Base-by-base conservation (phyloP, 2,329 filamentous ascomycete genomes). In the Fusarium staphyleae region DNA sequence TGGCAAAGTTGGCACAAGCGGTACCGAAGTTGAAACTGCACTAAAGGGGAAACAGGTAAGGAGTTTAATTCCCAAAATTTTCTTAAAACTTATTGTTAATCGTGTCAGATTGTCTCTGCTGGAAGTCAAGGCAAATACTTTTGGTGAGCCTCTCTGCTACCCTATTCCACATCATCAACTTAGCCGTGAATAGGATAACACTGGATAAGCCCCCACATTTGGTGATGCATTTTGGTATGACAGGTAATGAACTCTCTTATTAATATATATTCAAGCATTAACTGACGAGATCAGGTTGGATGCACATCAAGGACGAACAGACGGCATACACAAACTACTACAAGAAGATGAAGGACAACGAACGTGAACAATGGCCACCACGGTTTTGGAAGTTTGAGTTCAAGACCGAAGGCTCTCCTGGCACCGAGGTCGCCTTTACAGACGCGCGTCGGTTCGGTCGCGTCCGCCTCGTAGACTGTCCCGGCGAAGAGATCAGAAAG, bases 51-150 rank as follows among this genome's bases (percentile, higher is more conserved):
- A 89, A 68, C 91, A 86, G 68, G 78, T 79, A 51, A 36, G 54
- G 3, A 6, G 3, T 18, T 26, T 10, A 8, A 7, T 6, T 12
- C 4, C 11, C 9, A 6, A 22, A 10, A 13, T 4, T 30, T 13
- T 13, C 11, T 14, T 29, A 19, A 26, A 10, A 8, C 8, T 3
- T 24, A 2, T 1, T 45, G 3, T 42, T 58, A 40, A 57, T 40
- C 11, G 16, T 9, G 34, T 6, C 41, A 79, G 78, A 85, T 86
- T 3, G 53, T 84, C 8, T 80, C 78, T 47, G 90, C 89, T 4
- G 90, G 89, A 4, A 91, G 89, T 54, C 95, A 97, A 71, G 95
- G 95, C 9, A 99, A 98, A 81, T 98, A 98, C 70, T 98, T 99
- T 72, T 99, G 95, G 86, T 84, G 65, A 54, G 74, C 18, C 56